Base-by-base conservation (phyloP, 768 basidiomycete species). In the Lactarius pseudohatsudake region DNA sequence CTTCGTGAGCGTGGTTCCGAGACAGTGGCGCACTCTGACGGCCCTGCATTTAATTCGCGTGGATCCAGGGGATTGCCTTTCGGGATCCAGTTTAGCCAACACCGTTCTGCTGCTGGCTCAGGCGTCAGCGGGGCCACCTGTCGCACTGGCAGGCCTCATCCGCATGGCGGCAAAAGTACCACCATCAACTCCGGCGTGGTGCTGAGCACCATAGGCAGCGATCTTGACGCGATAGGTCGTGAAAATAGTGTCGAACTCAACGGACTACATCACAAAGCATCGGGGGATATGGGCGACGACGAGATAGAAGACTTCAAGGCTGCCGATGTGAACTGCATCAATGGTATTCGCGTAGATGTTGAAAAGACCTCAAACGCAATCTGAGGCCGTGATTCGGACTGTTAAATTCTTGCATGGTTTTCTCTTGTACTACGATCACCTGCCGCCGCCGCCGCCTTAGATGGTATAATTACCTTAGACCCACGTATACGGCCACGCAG, bases 1-100 rank as follows among this genome's bases (percentile, higher is more conserved):
- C 84, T 92, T 67, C 89, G 89, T 32, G 88, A 92, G 74, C 87
- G 90, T 65, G 89, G 91, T 50, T 89, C 90, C 0, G 88, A 91
- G 73, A 91, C 90, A 9, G 88, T 87, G 22, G 82, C 85, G 2
- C 87, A 90, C 73, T 91, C 89, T 16, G 70, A 71, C n/a, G 65
- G 68, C 55, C 69, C 61, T 47, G 62, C 53, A 4, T 71, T 66
- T 50, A 57, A 62, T 20, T 70, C 69, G 2, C 58, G 64, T 43
- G 64, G 61, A n/a, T 66, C 68, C 28, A 62, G 58, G 57, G 68
- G 65, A 7, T 34, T 67, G 28, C 68, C 58, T 58, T 67, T 70
- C 22, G 70, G 70, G 18, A 60, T 70, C 18, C 64, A 61, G n/a
- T 70, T 70, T 62, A 70, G 57, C 34, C 68, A 67, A 40, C 68